Percentiles rank a stretch among this genome's conserved stretches.
Evolutionary conservation across 2,329 filamentous ascomycete species (phyloP).

Genomic region (Drechslerella stenobrocha): DNA sequence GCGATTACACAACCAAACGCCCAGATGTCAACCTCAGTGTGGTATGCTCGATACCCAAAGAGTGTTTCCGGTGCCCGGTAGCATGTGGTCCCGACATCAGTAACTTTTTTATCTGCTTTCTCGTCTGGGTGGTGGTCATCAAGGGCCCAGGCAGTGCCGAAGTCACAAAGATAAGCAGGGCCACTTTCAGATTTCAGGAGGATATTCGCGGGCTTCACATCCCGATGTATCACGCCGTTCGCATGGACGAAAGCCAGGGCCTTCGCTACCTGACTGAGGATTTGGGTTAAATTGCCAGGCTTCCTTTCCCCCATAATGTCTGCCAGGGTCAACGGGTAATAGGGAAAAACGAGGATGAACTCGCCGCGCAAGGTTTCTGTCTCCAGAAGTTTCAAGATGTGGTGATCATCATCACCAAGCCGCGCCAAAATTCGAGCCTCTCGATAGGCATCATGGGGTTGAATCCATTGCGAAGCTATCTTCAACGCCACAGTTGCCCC

Average conservation of each 20-base stretch:
- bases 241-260: slow-evolving; percentile 70
- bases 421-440: slow-evolving; percentile 74
- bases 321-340: slow-evolving; percentile 72
- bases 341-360: slow-evolving; percentile 83
- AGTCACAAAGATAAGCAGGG: slow-evolving; percentile 81
- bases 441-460: slow-evolving; percentile 79
- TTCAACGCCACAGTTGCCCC: slow-evolving; percentile 71
- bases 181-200: slow-evolving; percentile 69
- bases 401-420: slow-evolving; percentile 61
- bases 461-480: slow-evolving; percentile 73
- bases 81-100: slow-evolving; percentile 88
- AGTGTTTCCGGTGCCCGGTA: slow-evolving; percentile 89
- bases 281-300: slow-evolving; percentile 29
- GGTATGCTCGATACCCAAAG: slow-evolving; percentile 79
- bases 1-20: slow-evolving; percentile 80
- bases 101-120: slow-evolving; percentile 69
- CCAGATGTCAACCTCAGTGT: slow-evolving; percentile 80
- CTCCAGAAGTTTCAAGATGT: slow-evolving; percentile 70
- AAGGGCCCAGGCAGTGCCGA: slow-evolving; percentile 86
- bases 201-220: slow-evolving; percentile 90
- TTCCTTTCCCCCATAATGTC: slow-evolving; percentile 63
- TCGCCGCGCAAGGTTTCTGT: slow-evolving; percentile 68
- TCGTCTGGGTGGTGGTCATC: slow-evolving; percentile 65
- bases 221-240: slow-evolving; percentile 81
- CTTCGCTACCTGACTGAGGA: slow-evolving; percentile 47